Evolutionary conservation across 2,329 filamentous ascomycete species (phyloP).

Genomic region (Parastagonospora avenae): DNA sequence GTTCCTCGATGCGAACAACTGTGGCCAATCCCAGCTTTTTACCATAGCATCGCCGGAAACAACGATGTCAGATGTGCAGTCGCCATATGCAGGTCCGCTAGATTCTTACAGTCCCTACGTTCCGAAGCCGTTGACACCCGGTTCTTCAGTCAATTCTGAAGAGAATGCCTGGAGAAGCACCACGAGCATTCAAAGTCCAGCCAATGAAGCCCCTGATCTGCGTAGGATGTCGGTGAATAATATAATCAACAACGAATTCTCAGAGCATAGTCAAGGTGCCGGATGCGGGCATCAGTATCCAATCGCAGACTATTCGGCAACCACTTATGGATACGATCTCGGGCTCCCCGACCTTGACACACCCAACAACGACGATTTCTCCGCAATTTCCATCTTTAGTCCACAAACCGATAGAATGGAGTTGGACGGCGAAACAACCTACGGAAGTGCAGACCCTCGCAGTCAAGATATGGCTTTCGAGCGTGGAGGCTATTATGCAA

Average conservation of each 20-base stretch:
- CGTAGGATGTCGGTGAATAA: constrained; percentile 68
- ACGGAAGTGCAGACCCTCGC: constrained; percentile 44
- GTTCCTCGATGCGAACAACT: constrained; percentile 19
- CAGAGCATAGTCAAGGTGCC: constrained; percentile 42
- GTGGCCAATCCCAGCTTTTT: constrained; percentile 31
- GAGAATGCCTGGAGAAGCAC: constrained; percentile 28
- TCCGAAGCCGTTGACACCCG: constrained; percentile 52
- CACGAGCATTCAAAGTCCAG: constrained; percentile 23
- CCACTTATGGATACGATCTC: constrained; percentile 72
- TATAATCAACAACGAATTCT: constrained; percentile 51
- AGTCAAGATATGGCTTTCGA: constrained; percentile 60
- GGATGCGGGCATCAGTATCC: constrained; percentile 48
- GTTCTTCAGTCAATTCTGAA: constrained; percentile 46
- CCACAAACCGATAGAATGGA: constrained; percentile 37
- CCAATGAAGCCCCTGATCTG: constrained; percentile 50
- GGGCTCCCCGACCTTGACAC: constrained; percentile 73
- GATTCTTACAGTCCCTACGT: constrained; percentile 52
- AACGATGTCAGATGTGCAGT: constrained; percentile 39
- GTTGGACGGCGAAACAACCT: constrained; percentile 40
- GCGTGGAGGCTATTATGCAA: constrained; percentile 70
- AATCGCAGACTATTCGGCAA: constrained; percentile 38
- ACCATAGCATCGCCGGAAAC: constrained; percentile 32
- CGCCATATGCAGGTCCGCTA: constrained; percentile 46
- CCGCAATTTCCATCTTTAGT: constrained; percentile 61
- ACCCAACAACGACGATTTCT: constrained; percentile 71